Evolutionary conservation across 2,329 filamentous ascomycete genomes (phyloP).

Genomic region (Aspergillus pseudoglaucus): DNA sequence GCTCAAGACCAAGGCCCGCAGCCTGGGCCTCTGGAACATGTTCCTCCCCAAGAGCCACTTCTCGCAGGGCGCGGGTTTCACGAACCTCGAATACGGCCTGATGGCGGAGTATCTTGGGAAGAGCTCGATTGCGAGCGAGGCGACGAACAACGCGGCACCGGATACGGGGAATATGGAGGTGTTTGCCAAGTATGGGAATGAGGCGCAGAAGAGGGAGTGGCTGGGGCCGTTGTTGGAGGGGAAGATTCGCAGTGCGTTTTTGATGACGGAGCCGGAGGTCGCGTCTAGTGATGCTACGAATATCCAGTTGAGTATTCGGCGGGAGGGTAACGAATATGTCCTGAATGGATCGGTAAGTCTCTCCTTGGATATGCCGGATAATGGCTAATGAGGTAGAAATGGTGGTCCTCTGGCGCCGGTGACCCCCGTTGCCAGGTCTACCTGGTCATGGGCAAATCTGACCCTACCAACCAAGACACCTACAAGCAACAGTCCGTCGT

Average conservation of each 20-base stretch:
- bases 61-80: constrained; percentile 88
- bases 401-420: constrained; percentile 96
- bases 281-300: constrained; percentile 90
- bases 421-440: constrained; percentile 90
- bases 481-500: constrained; percentile 94
- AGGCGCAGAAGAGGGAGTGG: constrained; percentile 78
- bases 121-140: constrained; percentile 74
- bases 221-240: constrained; percentile 73
- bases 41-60: constrained; percentile 94
- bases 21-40: constrained; percentile 94
- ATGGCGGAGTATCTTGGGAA: constrained; percentile 96
- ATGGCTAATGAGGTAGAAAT: constrained; percentile 59
- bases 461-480: constrained; percentile 64
- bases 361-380: background rate
- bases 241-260: constrained; percentile 79
- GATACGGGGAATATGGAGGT: constrained; percentile 97
- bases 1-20: constrained; percentile 74
- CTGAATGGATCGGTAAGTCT: constrained; percentile 73
- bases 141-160: constrained; percentile 82
- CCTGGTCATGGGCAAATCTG: constrained; percentile 93
- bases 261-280: constrained; percentile 89
- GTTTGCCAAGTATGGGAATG: constrained; percentile 81
- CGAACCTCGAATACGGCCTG: constrained; percentile 91
- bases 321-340: constrained; percentile 81
- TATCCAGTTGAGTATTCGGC: constrained; percentile 74